These are phyloP conservation scores for Vanilla planifolia DNA, from an alignment of 106 monocot species.

Conservation along the genomic window DNA sequence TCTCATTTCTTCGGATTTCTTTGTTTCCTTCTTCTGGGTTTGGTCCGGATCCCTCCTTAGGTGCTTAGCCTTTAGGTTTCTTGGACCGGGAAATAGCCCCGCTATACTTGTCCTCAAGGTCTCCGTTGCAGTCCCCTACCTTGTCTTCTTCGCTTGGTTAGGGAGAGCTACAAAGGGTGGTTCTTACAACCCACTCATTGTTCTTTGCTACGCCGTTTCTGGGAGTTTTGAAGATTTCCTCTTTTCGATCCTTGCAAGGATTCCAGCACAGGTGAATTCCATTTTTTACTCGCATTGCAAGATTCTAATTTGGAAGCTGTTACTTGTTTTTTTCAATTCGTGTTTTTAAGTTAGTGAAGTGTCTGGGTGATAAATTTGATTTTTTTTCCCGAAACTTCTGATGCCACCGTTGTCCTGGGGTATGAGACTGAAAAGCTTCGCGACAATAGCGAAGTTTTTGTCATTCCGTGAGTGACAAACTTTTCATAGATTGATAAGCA, in stretches of 20 bases:
- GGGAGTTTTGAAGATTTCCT: slow-evolving; percentile 23
- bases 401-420: no score
- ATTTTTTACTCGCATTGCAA: background rate
- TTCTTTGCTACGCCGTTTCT: slow-evolving; percentile 31
- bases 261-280: slow-evolving; percentile 26
- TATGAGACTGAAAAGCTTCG: no score
- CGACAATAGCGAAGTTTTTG: no score
- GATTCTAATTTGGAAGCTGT: background rate
- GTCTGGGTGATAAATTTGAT: no score
- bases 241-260: slow-evolving; percentile 26
- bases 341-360: no score
- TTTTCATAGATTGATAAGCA: no score
- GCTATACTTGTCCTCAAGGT: slow-evolving; percentile 16
- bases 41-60: slow-evolving; percentile 36
- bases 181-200: slow-evolving; percentile 41
- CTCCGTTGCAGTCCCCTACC: slow-evolving; percentile 19
- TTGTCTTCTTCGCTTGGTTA: slow-evolving; percentile 27
- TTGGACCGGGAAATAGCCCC: slow-evolving; percentile 18
- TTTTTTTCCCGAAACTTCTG: no score
- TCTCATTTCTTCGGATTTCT: slow-evolving; percentile 31
- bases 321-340: background rate
- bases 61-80: slow-evolving; percentile 17
- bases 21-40: slow-evolving; percentile 55
- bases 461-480: no score
- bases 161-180: slow-evolving; percentile 22